phyloP scores from a whole-genome alignment of 345 rosid genomes.

The Fremontodendron californicum region DNA sequence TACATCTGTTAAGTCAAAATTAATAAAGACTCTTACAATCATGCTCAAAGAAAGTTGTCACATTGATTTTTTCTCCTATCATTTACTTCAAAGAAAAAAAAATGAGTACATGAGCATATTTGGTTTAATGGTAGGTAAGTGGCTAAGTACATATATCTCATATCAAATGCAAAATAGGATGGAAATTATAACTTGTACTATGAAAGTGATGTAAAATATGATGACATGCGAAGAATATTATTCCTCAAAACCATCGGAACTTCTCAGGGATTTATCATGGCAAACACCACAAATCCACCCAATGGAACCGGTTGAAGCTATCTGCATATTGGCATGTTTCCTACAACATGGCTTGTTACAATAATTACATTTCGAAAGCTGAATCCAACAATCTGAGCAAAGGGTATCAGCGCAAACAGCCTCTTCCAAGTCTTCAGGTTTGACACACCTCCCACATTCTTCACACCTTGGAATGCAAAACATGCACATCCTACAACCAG shows the following conservation, averaged over 20 bases:
- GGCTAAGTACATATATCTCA: not conserved
- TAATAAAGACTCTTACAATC: too few relatives aligned
- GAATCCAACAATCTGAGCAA: conserved; percentile 71
- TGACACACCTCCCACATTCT: conserved; percentile 57
- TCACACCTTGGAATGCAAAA: conserved; percentile 62
- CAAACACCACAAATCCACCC: conserved; percentile 61
- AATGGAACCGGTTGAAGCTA: conserved; percentile 11
- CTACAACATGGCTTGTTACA: conserved; percentile 74
- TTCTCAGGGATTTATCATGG: conserved; percentile 14
- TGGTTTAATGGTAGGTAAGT: too few relatives aligned
- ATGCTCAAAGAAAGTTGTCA: too few relatives aligned
- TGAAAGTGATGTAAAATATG: too few relatives aligned
- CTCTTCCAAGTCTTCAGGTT: conserved; percentile 42
- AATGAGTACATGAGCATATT: not conserved
- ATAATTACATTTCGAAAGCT: conserved; percentile 59
- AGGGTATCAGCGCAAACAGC: conserved; percentile 45
- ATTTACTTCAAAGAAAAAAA: too few relatives aligned
- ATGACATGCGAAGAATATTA: not conserved
- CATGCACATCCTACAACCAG: conserved; percentile 52
- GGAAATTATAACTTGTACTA: too few relatives aligned
- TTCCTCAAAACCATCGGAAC: not conserved
- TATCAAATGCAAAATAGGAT: too few relatives aligned
- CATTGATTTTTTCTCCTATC: too few relatives aligned
- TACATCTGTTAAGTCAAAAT: too few relatives aligned
- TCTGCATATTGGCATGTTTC: conserved; percentile 26